Evolutionary conservation across 805 yeast genomes (phyloP), one percentile per base, ranked within the genome.

Genomic region (Saturnispora hagleri): DNA sequence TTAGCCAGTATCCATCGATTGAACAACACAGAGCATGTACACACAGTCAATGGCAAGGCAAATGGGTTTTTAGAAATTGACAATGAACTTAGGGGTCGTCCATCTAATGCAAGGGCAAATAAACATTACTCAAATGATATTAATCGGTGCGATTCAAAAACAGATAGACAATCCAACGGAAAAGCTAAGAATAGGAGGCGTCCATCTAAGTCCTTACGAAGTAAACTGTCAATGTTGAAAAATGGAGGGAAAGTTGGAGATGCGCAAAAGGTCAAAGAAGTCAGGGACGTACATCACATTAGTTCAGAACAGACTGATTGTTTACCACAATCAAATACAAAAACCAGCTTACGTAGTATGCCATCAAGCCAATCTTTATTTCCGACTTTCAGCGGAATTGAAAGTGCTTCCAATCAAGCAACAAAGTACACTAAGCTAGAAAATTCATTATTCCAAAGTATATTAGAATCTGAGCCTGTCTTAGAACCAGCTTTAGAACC

Each of bases 1-100:
- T 17, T 55, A 3, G 52, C 58, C 4, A 51, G 31, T 35, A 24
- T 55, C 6, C 36, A 55, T 31, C 45, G 50, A 24, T 46, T 50
- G 10, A 38, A 52, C 12, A 51, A 2, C 20, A 24, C 42, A 4
- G 42, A 38, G 20, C 26, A 38, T 18, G 4, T 20, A 18, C 42
- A 38, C 9, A n/a, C 27, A 13, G 33, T 46, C 43, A 46, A 27
- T 38, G 42, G 42, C 17, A 17, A 18, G 15, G 6, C 9, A 3
- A 18, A 38, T 38, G 42, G 22, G 22, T 38, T 38, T 8, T 10
- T 17, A 13, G 42, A 38, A 26, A 12, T 38, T 12, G 22, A 38
- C 6, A 9, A 5, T 5, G 18, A 18, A 20, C 15, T 7, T 17
- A 15, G 15, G 10, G 24, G 10, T 10, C 13, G 8, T 18, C 15